These are phyloP conservation scores for Stemphylium lycopersici DNA, from an alignment of 2,329 filamentous ascomycete genomes.

Conservation along the genomic window DNA sequence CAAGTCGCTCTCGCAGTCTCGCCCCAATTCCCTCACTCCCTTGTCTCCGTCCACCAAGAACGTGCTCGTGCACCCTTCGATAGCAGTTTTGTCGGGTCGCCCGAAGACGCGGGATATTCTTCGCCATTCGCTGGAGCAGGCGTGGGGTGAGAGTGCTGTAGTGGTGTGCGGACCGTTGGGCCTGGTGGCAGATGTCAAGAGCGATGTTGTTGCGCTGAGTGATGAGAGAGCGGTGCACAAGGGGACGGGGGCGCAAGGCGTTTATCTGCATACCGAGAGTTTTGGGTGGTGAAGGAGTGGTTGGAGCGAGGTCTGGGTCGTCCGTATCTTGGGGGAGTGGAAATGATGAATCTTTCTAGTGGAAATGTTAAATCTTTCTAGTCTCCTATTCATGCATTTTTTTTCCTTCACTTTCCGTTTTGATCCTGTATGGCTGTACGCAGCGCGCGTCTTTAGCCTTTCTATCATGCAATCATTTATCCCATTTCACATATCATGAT, in stretches of 20 bases:
- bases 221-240: constrained; percentile 72
- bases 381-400: too few relatives aligned
- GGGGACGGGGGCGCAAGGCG: constrained; percentile 69
- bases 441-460: not conserved
- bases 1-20: not conserved
- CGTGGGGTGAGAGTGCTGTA: constrained; percentile 66
- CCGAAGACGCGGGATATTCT: constrained; percentile 61
- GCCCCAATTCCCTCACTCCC: constrained; percentile 14
- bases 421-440: not conserved
- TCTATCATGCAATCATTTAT: not conserved
- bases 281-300: constrained; percentile 46
- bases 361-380: too few relatives aligned
- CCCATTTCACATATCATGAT: not conserved
- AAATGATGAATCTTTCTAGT: too few relatives aligned
- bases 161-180: constrained; percentile 66
- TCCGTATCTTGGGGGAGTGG: not conserved
- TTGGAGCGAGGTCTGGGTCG: not conserved
- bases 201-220: constrained; percentile 61
- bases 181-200: constrained; percentile 62
- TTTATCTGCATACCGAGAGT: constrained; percentile 65
- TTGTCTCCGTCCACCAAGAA: constrained; percentile 10
- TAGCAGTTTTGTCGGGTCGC: constrained; percentile 56
- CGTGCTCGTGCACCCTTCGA: constrained; percentile 39
- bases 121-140: constrained; percentile 61
- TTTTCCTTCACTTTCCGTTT: not conserved